Percentiles rank a stretch among this genome's conserved stretches.
phyloP scores from a whole-genome alignment of 2,329 filamentous ascomycete genomes.

The Lasiodiplodia gonubiensis region DNA sequence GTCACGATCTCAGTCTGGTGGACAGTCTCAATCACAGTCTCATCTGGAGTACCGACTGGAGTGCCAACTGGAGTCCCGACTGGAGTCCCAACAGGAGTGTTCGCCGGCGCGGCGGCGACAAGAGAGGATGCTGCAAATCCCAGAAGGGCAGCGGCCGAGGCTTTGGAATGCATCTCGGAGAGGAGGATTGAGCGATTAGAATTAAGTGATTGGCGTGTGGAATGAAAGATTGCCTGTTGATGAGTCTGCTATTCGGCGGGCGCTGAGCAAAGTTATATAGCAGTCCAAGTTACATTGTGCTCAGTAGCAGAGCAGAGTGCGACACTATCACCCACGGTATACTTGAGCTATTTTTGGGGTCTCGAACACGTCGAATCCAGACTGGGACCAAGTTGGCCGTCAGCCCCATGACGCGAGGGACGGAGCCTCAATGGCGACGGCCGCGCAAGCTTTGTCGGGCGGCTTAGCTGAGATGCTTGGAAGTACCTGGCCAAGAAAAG shows the following conservation, averaged over 20 bases:
- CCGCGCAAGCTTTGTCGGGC: conserved; percentile 14
- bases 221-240: neutral
- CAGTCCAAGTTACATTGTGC: neutral
- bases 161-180: conserved; percentile 36
- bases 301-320: too few relatives aligned
- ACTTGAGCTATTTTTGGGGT: conserved; percentile 1
- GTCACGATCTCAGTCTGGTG: too few relatives aligned
- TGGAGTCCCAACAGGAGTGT: conserved; percentile 27
- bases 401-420: conserved; percentile 6
- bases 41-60: too few relatives aligned
- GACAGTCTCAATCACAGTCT: too few relatives aligned
- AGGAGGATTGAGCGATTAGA: neutral
- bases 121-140: conserved; percentile 31
- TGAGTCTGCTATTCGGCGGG: neutral
- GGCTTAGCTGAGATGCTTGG: conserved; percentile 18
- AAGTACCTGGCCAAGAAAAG: neutral
- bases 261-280: neutral
- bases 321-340: neutral
- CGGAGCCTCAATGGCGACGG: conserved; percentile 4
- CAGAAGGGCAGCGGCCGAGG: conserved; percentile 32
- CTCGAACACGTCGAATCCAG: neutral
- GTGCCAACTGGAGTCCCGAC: neutral
- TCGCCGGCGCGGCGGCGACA: conserved; percentile 36
- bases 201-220: neutral
- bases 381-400: neutral